These are phyloP conservation scores for Carallia brachiata DNA, from an alignment of 345 rosid genomes.

Conservation along the genomic window DNA sequence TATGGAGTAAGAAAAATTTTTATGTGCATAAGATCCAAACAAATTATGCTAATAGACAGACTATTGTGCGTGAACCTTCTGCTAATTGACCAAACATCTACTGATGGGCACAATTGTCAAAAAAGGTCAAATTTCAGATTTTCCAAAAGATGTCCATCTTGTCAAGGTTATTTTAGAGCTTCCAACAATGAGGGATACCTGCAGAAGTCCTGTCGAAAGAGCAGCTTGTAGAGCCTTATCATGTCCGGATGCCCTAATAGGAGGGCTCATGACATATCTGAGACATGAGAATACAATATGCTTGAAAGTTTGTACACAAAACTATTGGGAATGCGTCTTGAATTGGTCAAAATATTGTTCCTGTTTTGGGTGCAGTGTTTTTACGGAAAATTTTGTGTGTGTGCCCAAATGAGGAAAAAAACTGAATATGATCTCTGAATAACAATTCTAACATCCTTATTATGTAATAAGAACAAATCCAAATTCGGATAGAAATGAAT, in stretches of 20 bases:
- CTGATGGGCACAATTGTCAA: too few relatives aligned
- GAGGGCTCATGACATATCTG: slow-evolving; percentile 99
- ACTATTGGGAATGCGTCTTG: too few relatives aligned
- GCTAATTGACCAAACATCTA: too few relatives aligned
- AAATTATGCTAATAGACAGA: not conserved
- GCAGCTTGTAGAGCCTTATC: slow-evolving; percentile 88
- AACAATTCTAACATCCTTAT: too few relatives aligned
- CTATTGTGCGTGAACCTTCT: too few relatives aligned
- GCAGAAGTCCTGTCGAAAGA: slow-evolving; percentile 84
- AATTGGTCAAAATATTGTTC: too few relatives aligned
- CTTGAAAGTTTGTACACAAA: too few relatives aligned
- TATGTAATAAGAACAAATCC: not conserved
- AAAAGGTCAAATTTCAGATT: not conserved
- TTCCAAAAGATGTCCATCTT: too few relatives aligned
- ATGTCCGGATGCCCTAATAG: slow-evolving; percentile 83
- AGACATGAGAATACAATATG: slow-evolving; percentile 14
- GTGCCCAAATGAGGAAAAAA: too few relatives aligned
- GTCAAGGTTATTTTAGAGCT: not conserved
- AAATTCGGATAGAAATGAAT: not conserved
- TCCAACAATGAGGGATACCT: slow-evolving; percentile 43
- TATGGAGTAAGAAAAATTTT: not conserved
- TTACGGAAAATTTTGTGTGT: too few relatives aligned
- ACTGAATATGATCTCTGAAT: too few relatives aligned
- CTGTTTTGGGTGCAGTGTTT: too few relatives aligned
- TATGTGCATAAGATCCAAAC: not conserved